Base-by-base conservation (phyloP, 371 early-diverging fungal genomes). In the Circinella umbellata region DNA sequence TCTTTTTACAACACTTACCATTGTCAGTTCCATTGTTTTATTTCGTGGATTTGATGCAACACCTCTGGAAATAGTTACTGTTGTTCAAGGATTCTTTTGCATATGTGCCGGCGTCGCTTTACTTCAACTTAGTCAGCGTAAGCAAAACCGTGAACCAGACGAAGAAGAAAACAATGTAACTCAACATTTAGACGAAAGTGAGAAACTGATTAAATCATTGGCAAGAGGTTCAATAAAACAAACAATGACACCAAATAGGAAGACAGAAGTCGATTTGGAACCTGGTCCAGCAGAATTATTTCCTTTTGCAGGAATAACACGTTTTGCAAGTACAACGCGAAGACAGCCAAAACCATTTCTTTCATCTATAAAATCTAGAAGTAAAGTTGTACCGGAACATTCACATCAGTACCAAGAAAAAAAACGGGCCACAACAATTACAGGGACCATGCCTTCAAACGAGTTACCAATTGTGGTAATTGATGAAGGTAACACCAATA, bases 1-100 rank as follows among this genome's bases (percentile, higher is more conserved):
- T 15, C 88, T 93, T 53, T 97, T 97, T 76, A 97, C 97, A 18
- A 92, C 96, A 10, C 87, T 94, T 42, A 97, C 98, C 3, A 94
- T 97, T 66, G 81, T 93, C 46, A 95, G 96, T 36, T 93, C 95
- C 0, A 90, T 94, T 17, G 90, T 95, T 17, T 78, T 97, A 2
- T 96, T 91, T 79, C 90, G 92, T 69, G 96, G 97, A 20, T 94
- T 96, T 72, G 83, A 90, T 55, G 92, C 95, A 0, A 87, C 89
- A 11, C 78, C 88, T 34, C 81, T 82, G 7, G 88, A 93, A 62
- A 87, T 98, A 62, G 87, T 90, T 5, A 93, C 96, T 5, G 89
- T 96, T 59, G 89, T 97, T 37, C 83, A 90, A 71, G 98, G 98
- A 0, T 98, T 98, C 79, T 73, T 94, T n/a, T 91, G 90, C 49